A percentile compares a stretch with the other conserved stretches of the same genome.
phyloP scores from a whole-genome alignment of 1,139 yeast genomes.

The Lodderomyces theae region DNA sequence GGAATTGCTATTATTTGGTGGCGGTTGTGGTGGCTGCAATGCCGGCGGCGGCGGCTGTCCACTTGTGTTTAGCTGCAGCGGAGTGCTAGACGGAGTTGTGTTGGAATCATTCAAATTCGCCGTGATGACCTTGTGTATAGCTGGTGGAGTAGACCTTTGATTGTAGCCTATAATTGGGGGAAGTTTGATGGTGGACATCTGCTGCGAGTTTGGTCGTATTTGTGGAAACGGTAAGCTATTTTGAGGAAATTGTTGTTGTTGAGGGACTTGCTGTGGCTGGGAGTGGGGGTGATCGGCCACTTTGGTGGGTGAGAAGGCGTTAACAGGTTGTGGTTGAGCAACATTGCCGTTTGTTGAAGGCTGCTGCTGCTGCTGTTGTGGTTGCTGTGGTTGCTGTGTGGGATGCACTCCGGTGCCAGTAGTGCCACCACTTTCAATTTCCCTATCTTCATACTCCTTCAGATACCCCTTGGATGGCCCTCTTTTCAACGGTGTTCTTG shows the following conservation, averaged over 20 bases:
- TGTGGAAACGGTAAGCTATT: conserved; percentile 14
- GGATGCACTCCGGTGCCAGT: too few relatives aligned
- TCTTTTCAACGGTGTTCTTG: conserved; percentile 67
- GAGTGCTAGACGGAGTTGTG: conserved; percentile 23
- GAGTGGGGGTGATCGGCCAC: conserved; percentile 2
- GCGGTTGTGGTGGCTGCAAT: too few relatives aligned
- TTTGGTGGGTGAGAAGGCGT: too few relatives aligned
- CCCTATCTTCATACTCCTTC: conserved; percentile 39
- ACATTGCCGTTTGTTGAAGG: background rate
- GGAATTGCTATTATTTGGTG: conserved; percentile 5
- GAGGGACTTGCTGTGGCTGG: conserved; percentile 6
- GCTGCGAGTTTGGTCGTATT: conserved; percentile 10
- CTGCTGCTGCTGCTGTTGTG: too few relatives aligned
- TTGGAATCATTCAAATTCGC: conserved; percentile 13
- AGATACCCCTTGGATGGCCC: conserved; percentile 76
- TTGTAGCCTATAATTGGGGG: conserved; percentile 5
- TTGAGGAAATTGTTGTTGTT: conserved; percentile 7
- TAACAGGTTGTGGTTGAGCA: background rate
- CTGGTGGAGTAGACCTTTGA: conserved; percentile 8
- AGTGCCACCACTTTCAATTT: conserved; percentile 8
- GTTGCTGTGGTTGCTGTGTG: too few relatives aligned
- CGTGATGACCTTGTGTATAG: conserved; percentile 13
- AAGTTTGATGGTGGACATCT: conserved; percentile 4
- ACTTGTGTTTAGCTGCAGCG: conserved; percentile 13
- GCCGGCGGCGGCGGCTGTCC: too few relatives aligned